phyloP scores from a whole-genome alignment of 1,284 basidiomycete species.

The Malassezia sympodialis region DNA sequence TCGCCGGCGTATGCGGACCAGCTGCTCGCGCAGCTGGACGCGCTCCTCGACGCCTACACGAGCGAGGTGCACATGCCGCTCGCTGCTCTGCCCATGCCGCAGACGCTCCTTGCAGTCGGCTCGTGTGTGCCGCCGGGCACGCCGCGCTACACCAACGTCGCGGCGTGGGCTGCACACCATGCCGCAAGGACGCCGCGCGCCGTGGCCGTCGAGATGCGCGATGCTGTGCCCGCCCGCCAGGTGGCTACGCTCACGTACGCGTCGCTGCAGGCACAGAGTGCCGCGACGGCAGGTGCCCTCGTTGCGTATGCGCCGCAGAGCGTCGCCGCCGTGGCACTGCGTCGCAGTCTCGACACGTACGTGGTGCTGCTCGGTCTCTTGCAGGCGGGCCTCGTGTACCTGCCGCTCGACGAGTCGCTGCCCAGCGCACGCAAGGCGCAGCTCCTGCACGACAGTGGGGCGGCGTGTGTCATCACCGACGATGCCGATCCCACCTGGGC shows the following conservation, averaged over 20 bases:
- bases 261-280: slow-evolving; percentile 22
- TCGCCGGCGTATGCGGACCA: slow-evolving; percentile 20
- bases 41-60: slow-evolving; percentile 13
- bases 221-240: neutral
- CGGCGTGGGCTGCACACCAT: neutral
- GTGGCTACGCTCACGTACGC: slow-evolving; percentile 20
- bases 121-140: neutral
- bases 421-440: slow-evolving; percentile 38
- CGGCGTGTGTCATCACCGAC: slow-evolving; percentile 21
- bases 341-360: slow-evolving; percentile 34
- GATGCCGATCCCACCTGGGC: neutral
- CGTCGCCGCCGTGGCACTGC: slow-evolving; percentile 32
- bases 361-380: slow-evolving; percentile 29
- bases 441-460: slow-evolving; percentile 31
- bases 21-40: slow-evolving; percentile 29
- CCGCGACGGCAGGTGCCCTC: slow-evolving; percentile 17
- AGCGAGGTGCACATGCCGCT: neutral
- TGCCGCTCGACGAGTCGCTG: slow-evolving; percentile 46
- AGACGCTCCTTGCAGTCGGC: neutral
- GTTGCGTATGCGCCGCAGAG: slow-evolving; percentile 11
- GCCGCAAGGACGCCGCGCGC: neutral
- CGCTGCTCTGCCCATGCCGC: neutral
- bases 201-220: neutral
- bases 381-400: slow-evolving; percentile 33
- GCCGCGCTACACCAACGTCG: neutral